These are phyloP conservation scores for Amylostereum areolatum DNA, from an alignment of 1,284 basidiomycete genomes.

Conservation along the genomic window DNA sequence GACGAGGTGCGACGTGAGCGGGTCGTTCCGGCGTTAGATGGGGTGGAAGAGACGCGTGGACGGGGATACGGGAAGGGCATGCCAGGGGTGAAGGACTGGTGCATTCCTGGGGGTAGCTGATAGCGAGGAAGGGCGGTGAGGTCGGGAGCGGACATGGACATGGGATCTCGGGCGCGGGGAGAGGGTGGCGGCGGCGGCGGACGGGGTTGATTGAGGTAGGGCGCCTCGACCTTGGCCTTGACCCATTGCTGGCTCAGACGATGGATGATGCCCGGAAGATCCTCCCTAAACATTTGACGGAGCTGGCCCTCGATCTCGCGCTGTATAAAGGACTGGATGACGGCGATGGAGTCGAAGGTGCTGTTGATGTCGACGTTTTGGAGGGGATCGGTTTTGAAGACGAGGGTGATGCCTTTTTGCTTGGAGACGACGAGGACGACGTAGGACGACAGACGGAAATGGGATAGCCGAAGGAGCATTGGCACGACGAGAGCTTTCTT, in stretches of 20 bases:
- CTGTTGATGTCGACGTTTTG: slow-evolving; percentile 97
- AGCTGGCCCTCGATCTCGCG: slow-evolving; percentile 96
- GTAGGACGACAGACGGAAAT: slow-evolving; percentile 91
- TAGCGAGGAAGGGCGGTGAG: slow-evolving; percentile 10
- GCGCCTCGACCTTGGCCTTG: slow-evolving; percentile 78
- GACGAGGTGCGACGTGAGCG: slow-evolving; percentile 11
- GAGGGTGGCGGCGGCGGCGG: slow-evolving; percentile 21
- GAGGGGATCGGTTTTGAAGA: slow-evolving; percentile 99
- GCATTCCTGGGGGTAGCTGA: neutral
- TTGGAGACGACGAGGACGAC: slow-evolving; percentile 97
- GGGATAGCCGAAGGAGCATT: slow-evolving; percentile 95
- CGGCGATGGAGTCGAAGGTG: slow-evolving; percentile 97
- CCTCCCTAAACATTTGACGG: slow-evolving; percentile 96
- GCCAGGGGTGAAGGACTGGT: neutral
- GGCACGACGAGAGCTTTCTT: slow-evolving; percentile 93
- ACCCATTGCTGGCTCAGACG: slow-evolving; percentile 93
- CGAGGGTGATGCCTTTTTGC: slow-evolving; percentile 96
- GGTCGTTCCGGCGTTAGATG: slow-evolving; percentile 10
- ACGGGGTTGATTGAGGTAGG: slow-evolving; percentile 55
- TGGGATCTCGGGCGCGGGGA: slow-evolving; percentile 13
- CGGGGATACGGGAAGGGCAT: slow-evolving; percentile 6
- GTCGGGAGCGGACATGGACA: slow-evolving; percentile 22
- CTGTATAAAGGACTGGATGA: slow-evolving; percentile 96
- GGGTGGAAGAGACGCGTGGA: slow-evolving; percentile 6
- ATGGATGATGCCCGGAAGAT: slow-evolving; percentile 96